phyloP scores from a whole-genome alignment of 192 early-diverging fungal species.

The Dimargaris cristalligena region DNA sequence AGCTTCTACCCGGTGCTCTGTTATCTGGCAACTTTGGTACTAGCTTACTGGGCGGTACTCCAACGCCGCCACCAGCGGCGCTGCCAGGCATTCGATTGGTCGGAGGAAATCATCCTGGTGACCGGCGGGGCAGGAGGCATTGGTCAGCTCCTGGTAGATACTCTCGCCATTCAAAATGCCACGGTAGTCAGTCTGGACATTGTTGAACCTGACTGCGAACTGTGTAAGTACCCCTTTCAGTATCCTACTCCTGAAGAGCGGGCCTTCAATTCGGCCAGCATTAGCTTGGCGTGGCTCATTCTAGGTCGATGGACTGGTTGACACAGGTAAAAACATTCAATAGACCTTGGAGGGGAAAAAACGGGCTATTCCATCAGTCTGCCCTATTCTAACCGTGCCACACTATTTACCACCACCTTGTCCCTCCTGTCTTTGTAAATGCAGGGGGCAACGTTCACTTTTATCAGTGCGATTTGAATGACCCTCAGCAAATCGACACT shows the following conservation, averaged over 20 bases:
- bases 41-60: background rate
- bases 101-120: background rate
- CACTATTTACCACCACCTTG: background rate
- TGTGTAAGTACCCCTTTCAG: background rate
- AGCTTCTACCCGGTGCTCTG: background rate
- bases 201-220: background rate
- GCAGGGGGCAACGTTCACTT: background rate
- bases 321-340: no score
- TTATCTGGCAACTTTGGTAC: background rate
- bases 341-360: background rate
- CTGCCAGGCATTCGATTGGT: background rate
- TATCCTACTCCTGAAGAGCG: background rate
- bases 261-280: background rate
- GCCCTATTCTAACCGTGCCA: background rate
- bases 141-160: background rate
- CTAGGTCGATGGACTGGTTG: background rate
- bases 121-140: conserved; percentile 1
- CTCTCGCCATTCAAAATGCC: background rate
- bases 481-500: conserved; percentile 16
- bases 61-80: background rate
- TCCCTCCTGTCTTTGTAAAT: background rate
- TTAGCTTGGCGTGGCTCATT: background rate
- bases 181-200: conserved; percentile 1
- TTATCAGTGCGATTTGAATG: conserved; percentile 23
- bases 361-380: background rate